phyloP scores from a whole-genome alignment of 371 early-diverging fungal genomes.

The Actinomortierella wolfii region DNA sequence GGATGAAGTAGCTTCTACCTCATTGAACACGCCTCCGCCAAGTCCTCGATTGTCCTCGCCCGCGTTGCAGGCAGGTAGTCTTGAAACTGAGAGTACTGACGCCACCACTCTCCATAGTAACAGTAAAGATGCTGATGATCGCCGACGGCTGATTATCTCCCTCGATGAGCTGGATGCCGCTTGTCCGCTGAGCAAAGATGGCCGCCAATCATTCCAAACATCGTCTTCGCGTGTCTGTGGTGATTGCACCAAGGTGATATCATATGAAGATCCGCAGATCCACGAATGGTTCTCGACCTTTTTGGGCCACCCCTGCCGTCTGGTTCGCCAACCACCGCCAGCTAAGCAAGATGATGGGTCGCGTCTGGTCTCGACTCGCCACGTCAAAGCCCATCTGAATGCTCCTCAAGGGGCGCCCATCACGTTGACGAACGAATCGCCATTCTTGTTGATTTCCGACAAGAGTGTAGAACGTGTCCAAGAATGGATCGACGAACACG shows the following conservation, averaged over 20 bases:
- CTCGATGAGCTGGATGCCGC: constrained; percentile 34
- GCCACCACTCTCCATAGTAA: no score
- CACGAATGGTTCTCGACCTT: constrained; percentile 61
- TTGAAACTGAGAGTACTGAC: no score
- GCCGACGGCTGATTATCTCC: constrained; percentile 24
- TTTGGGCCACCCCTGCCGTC: constrained; percentile 56
- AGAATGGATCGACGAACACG: constrained; percentile 48
- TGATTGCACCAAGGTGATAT: constrained; percentile 42
- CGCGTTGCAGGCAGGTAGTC: no score
- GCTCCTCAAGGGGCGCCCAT: constrained; percentile 29
- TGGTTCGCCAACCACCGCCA: constrained; percentile 55
- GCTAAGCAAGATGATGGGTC: constrained; percentile 3
- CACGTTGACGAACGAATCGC: constrained; percentile 67
- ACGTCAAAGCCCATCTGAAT: constrained; percentile 43
- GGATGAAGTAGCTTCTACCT: constrained; percentile 13
- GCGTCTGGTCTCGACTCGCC: constrained; percentile 13
- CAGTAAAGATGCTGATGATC: constrained; percentile 21
- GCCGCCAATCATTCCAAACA: not conserved
- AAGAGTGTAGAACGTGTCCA: constrained; percentile 56
- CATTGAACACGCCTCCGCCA: not conserved
- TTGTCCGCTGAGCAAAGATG: constrained; percentile 11
- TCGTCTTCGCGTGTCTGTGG: constrained; percentile 46
- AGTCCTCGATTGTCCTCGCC: constrained; percentile 3
- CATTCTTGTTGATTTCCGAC: constrained; percentile 61
- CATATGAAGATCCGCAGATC: constrained; percentile 48